phyloP scores from a whole-genome alignment of 2,329 filamentous ascomycete species.

The Hymenoscyphus occultus region DNA sequence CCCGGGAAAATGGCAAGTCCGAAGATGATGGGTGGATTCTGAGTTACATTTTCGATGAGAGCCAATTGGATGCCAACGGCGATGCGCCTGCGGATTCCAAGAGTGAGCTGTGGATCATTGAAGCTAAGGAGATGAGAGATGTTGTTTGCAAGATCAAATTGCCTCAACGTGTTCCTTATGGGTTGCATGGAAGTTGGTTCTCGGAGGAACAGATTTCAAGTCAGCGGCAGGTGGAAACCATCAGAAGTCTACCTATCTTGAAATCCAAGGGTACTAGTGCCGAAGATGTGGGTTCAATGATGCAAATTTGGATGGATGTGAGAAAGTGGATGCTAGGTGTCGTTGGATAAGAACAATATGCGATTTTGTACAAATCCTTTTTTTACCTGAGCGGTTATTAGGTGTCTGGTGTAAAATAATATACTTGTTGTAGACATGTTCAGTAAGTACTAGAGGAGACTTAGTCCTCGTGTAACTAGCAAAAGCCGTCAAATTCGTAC shows the following conservation, averaged over 20 bases:
- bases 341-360: constrained; percentile 17
- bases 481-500: too few species aligned
- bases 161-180: constrained; percentile 67
- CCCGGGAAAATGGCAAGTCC: constrained; percentile 38
- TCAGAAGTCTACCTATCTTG: constrained; percentile 21
- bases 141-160: constrained; percentile 57
- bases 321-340: constrained; percentile 22
- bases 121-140: constrained; percentile 60
- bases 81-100: constrained; percentile 41
- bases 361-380: not conserved
- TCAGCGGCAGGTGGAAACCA: constrained; percentile 40
- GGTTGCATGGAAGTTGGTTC: constrained; percentile 64
- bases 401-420: not conserved
- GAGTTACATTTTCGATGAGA: constrained; percentile 68
- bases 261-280: constrained; percentile 7
- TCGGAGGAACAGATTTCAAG: constrained; percentile 47
- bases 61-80: constrained; percentile 49
- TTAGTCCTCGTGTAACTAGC: too few species aligned
- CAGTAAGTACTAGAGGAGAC: too few species aligned
- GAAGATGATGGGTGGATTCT: constrained; percentile 69
- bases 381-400: not conserved
- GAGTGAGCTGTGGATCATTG: constrained; percentile 67
- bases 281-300: not conserved
- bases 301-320: constrained; percentile 16
- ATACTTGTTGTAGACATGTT: too few species aligned